Percentiles rank a stretch among this genome's conserved stretches.
Conservation (phyloP, 345 rosid species). For the Conringia planisiliqua region DNA sequence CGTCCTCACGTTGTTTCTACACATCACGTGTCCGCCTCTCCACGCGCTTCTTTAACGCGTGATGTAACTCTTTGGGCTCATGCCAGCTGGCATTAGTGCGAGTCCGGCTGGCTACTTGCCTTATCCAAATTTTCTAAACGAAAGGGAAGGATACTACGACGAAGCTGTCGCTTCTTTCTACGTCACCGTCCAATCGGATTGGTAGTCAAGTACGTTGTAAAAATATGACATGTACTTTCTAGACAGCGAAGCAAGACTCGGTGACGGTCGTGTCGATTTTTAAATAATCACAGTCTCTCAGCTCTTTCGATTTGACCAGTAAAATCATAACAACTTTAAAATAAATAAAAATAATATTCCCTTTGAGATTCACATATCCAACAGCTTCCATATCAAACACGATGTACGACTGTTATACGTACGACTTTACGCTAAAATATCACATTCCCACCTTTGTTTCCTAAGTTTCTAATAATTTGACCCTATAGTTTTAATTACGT, state of each 20-base stretch:
- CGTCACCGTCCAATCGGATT: constrained; percentile 20
- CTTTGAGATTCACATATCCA: constrained; percentile 29
- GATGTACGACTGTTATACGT: constrained; percentile 25
- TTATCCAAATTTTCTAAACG: constrained; percentile 32
- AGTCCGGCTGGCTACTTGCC: constrained; percentile 33
- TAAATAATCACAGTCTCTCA: neutral
- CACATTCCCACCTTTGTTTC: neutral
- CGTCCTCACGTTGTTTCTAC: constrained; percentile 28
- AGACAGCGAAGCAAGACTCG: constrained; percentile 22
- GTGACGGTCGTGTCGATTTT: constrained; percentile 21
- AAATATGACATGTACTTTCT: constrained; percentile 12
- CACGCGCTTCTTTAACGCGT: constrained; percentile 22
- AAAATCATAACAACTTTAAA: neutral
- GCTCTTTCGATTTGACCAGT: constrained; percentile 26
- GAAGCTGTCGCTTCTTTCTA: constrained; percentile 3
- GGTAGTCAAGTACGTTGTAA: constrained; percentile 9
- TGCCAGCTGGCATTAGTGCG: constrained; percentile 37
- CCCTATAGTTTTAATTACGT: neutral
- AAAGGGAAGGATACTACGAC: constrained; percentile 1
- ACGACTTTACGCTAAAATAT: neutral
- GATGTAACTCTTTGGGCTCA: neutral
- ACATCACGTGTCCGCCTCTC: constrained; percentile 21
- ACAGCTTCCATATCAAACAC: constrained; percentile 22
- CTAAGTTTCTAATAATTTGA: neutral
- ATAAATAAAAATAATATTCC: constrained; percentile 19